Evolutionary conservation across 2,329 filamentous ascomycete species (phyloP).

Genomic region (Curvularia sp.): DNA sequence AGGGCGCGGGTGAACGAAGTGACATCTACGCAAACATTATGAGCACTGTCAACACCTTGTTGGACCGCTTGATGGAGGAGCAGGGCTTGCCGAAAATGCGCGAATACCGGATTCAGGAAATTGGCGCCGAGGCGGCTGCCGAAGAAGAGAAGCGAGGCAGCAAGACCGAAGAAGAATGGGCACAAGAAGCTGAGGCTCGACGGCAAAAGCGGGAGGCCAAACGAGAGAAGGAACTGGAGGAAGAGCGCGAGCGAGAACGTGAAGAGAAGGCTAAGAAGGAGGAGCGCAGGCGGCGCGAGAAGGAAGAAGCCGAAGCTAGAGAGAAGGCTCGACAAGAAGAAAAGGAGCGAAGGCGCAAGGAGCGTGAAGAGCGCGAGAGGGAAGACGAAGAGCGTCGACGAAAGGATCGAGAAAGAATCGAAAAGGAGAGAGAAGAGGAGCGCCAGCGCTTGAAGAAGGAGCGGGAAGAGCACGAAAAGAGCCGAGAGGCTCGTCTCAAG

Average conservation of each 20-base stretch:
- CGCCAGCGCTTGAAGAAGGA: constrained; percentile 57
- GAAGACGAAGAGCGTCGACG: constrained; percentile 45
- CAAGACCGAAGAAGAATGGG: constrained; percentile 78
- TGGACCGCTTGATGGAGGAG: constrained; percentile 66
- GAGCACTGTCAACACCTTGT: constrained; percentile 70
- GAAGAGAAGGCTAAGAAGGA: constrained; percentile 65
- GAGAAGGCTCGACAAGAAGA: constrained; percentile 57
- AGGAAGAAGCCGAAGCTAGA: constrained; percentile 54
- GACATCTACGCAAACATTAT: constrained; percentile 78
- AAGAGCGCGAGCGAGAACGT: constrained; percentile 63
- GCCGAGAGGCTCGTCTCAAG: constrained; percentile 56
- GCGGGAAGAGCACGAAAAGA: constrained; percentile 51
- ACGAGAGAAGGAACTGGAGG: constrained; percentile 67
- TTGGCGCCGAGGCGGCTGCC: constrained; percentile 72
- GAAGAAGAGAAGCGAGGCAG: constrained; percentile 70
- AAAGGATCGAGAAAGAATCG: constrained; percentile 39
- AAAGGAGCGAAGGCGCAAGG: constrained; percentile 52
- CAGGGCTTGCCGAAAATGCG: constrained; percentile 74
- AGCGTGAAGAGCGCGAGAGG: constrained; percentile 41
- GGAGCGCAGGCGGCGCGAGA: constrained; percentile 60
- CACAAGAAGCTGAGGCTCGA: constrained; percentile 68
- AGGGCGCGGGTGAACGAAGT: constrained; percentile 78
- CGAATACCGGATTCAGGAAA: constrained; percentile 69
- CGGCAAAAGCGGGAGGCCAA: constrained; percentile 67
- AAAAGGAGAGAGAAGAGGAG: constrained; percentile 59